Conservation (phyloP, 768 basidiomycete species). For the Nidularia sp. region DNA sequence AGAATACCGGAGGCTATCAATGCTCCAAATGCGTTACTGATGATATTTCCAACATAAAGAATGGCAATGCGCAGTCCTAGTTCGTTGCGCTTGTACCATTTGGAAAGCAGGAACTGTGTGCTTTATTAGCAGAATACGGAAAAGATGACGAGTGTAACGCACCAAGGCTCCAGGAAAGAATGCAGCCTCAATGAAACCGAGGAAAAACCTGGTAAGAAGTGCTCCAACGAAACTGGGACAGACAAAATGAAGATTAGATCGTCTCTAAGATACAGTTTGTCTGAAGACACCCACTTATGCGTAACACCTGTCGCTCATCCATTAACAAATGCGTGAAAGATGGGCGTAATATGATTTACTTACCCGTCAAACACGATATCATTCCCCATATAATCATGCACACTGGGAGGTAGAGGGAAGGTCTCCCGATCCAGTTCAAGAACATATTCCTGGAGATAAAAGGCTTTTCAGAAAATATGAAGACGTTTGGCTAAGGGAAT, state of each 20-base stretch:
- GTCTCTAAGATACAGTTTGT: too few species aligned
- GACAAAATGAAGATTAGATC: too few species aligned
- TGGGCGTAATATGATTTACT: too few species aligned
- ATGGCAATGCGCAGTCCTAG: constrained; percentile 71
- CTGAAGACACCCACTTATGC: neutral
- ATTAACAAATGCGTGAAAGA: too few species aligned
- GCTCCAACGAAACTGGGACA: constrained; percentile 62
- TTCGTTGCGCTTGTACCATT: constrained; percentile 79
- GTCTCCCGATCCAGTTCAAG: constrained; percentile 62
- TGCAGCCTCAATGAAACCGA: constrained; percentile 67
- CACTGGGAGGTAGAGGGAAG: constrained; percentile 61
- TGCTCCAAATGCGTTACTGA: constrained; percentile 84
- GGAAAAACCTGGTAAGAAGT: constrained; percentile 71
- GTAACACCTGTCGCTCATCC: too few species aligned
- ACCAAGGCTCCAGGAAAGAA: constrained; percentile 66
- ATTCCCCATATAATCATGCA: constrained; percentile 76
- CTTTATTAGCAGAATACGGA: neutral
- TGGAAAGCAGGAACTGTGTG: constrained; percentile 54
- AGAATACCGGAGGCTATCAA: constrained; percentile 81
- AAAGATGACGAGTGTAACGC: constrained; percentile 4
- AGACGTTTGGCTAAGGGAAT: constrained; percentile 14
- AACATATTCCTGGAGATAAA: constrained; percentile 61
- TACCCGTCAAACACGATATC: constrained; percentile 52
- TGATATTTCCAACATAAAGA: constrained; percentile 71
- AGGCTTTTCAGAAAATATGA: neutral